Evolutionary conservation across 306 rosid species (phyloP), one percentile per base, ranked within the genome.

Genomic region (Sindora glabra): DNA sequence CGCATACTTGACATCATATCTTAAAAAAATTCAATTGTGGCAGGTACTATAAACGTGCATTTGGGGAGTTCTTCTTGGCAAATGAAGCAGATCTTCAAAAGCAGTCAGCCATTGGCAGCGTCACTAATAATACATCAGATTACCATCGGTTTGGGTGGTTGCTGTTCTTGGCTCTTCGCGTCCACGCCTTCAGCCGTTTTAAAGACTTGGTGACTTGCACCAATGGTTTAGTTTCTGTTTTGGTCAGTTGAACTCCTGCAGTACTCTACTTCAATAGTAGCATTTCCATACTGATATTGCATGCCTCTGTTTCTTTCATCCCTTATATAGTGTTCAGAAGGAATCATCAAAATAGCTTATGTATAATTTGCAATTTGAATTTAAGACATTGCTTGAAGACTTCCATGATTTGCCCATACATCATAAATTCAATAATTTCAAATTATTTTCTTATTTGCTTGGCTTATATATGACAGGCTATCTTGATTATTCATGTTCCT

Each of bases 61-160:
- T 78, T 71, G 73, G 73, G 51, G 99, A 94, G 58, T 81, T 89
- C 66, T 94, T 94, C 39, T 70, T 80, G 79, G 65, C 86, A 77
- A 77, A 49, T 49, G 84, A 80, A 68, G 75, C 85, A 56, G 76
- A 70, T 68, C 49, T 57, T 34, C 79, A 60, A 68, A 89, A 81
- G 42, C 56, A 69, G 45, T 69, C 80, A 38, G 19, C 69, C 67
- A 64, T 44, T 57, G 23, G 62, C 42, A 54, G 56, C 41, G 60
- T 67, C 21, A 25, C 77, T 48, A 78, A 64, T 58, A 73, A 73
- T 58, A 82, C 79, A 65, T 86, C 94, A 0, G 87, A 86, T 42
- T 89, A 84, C 77, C 95, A 89, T 78, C 89, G 89, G 37, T 94
- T 94, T 79, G 99, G 99, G 71, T 94, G 99, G 99, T 76, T 94